Evolutionary conservation across 768 basidiomycete species (phyloP), one percentile per base, ranked within the genome.

Genomic region (Pleurotus salmoneostramineus): DNA sequence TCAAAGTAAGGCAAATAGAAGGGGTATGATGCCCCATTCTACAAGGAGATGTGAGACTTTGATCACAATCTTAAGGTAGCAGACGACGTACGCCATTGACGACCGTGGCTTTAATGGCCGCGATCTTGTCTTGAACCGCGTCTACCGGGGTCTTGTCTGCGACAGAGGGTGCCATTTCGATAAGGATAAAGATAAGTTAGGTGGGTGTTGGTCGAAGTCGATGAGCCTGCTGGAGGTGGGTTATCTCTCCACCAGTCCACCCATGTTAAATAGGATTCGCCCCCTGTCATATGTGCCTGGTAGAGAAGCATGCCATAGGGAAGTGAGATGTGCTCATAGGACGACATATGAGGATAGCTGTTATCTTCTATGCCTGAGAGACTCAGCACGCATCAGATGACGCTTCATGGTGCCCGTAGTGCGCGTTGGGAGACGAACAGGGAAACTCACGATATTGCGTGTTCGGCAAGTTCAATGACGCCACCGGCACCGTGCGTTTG

Each of bases 1-100:
- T 83, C 77, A 62, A 70, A 80, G 63, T 77, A 65, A 5, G 80
- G 82, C 40, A 66, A 72, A 67, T 83, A 82, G 64, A 72, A 77
- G 0, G 82, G 81, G 61, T 83, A 79, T 7, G 77, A 72, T 14
- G 76, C 73, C 0, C 71, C 77, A 58, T 77, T 66, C 68, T 57
- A 48, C n/a, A 58, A 14, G 12, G n/a, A 14, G 44, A 14, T 17
- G 15, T n/a, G 2, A 45, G 6, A n/a, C 8, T 40, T 27, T 27
- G 21, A 27, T 27, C 21, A 27, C 21, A 27, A 27, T 27, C 21
- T 27, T 27, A 1, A 27, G 1, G 21, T 27, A 27, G 21, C 21
- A 27, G 21, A 40, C 8, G 3, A 40, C 37, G n/a, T 40, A 40
- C 37, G 37, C 10, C 37, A 40, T 8, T n/a, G 37, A n/a, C n/a